A percentile compares a stretch with the other conserved stretches of the same genome.
Evolutionary conservation across 805 yeast species (phyloP).

Genomic region (Candida qinlingensis): DNA sequence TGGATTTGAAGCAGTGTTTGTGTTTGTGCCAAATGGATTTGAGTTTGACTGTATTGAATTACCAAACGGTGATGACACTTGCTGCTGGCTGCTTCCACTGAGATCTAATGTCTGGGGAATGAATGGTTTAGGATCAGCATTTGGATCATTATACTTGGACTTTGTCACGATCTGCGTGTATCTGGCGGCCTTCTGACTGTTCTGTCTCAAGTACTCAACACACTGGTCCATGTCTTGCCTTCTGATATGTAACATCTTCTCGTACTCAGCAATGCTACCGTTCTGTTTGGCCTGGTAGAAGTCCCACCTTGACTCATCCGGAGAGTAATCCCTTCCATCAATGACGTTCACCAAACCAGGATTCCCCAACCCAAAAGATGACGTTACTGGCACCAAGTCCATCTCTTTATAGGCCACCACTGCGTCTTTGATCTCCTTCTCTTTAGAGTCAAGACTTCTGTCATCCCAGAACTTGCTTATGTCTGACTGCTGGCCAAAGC

Average conservation of each 20-base stretch:
- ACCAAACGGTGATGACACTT: slow-evolving; percentile 11
- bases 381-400: slow-evolving; percentile 27
- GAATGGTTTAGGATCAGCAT: slow-evolving; percentile 26
- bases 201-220: slow-evolving; percentile 31
- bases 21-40: background rate
- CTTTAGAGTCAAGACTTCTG: slow-evolving; percentile 19
- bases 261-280: slow-evolving; percentile 34
- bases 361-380: slow-evolving; percentile 42
- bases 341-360: slow-evolving; percentile 47
- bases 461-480: slow-evolving; percentile 23
- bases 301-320: slow-evolving; percentile 46
- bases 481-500: background rate
- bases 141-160: slow-evolving; percentile 24
- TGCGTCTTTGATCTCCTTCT: slow-evolving; percentile 25
- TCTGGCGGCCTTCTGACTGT: slow-evolving; percentile 48
- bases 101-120: slow-evolving; percentile 31
- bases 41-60: background rate
- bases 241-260: slow-evolving; percentile 36
- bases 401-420: slow-evolving; percentile 17
- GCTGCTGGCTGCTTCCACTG: slow-evolving; percentile 19
- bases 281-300: slow-evolving; percentile 37
- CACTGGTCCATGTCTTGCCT: slow-evolving; percentile 42
- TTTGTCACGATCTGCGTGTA: slow-evolving; percentile 45
- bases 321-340: slow-evolving; percentile 46
- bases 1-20: slow-evolving; percentile 5